Percentiles rank a stretch among this genome's conserved stretches.
These are phyloP conservation scores for Tetraselmis chui DNA, from an alignment of 139 green algal species.

Conservation along the genomic window DNA sequence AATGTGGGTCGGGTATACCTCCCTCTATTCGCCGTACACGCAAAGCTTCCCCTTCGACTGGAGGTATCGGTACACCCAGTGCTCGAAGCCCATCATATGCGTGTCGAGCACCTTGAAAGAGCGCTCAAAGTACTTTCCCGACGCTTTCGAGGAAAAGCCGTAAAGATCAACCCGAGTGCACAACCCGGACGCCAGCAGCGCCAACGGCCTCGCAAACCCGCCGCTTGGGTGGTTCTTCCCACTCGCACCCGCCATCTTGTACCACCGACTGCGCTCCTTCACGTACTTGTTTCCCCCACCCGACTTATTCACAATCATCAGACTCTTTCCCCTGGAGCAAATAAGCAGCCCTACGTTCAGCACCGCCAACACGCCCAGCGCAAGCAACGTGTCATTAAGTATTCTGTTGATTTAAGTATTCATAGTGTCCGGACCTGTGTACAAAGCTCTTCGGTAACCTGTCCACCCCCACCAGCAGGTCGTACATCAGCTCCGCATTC, in stretches of 20 bases:
- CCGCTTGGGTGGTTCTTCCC: constrained; percentile 9
- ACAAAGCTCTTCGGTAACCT: constrained; percentile 2
- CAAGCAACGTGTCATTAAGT: background rate
- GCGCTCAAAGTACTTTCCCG: constrained; percentile 10
- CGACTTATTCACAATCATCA: background rate
- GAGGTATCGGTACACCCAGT: constrained; percentile 13
- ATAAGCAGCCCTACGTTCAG: too few relatives aligned
- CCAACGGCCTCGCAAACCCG: constrained; percentile 1
- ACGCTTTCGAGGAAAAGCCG: background rate
- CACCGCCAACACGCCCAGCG: background rate
- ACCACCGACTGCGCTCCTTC: background rate
- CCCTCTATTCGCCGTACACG: constrained; percentile 9
- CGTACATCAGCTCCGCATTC: background rate
- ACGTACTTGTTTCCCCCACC: constrained; percentile 1
- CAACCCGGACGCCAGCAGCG: constrained; percentile 1
- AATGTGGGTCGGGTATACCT: too few relatives aligned
- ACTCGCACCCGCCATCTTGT: background rate
- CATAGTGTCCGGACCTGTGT: background rate
- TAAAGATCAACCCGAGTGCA: constrained; percentile 12
- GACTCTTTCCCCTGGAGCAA: background rate
- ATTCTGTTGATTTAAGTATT: too few relatives aligned
- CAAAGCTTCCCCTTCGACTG: constrained; percentile 11
- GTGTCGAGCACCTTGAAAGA: background rate
- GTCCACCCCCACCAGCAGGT: constrained; percentile 3
- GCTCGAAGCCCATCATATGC: constrained; percentile 14